Percentiles rank a stretch among this genome's conserved stretches.
Evolutionary conservation across 169 alveolate species (phyloP).

Genomic region (Hammondia hammondi): DNA sequence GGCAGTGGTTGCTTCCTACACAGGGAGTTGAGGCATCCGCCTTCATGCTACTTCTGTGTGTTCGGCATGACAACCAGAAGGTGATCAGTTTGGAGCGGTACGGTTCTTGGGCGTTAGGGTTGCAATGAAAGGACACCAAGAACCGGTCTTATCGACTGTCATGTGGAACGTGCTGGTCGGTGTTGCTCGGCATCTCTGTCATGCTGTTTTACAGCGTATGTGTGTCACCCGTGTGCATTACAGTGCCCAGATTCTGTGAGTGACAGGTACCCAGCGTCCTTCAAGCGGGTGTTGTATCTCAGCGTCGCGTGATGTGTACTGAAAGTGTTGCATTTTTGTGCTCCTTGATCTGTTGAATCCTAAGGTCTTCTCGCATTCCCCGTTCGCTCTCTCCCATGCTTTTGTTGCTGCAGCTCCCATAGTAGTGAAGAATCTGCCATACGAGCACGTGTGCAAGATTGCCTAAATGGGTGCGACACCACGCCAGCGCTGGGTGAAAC

Average conservation of each 20-base stretch:
- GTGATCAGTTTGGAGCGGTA: too few species aligned
- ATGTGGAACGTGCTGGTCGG: too few species aligned
- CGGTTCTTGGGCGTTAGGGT: too few species aligned
- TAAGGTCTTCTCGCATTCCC: neutral
- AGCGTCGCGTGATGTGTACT: neutral
- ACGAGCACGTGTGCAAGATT: conserved; percentile 67
- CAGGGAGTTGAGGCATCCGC: neutral
- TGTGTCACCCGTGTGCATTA: neutral
- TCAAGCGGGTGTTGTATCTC: neutral
- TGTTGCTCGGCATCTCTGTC: too few species aligned
- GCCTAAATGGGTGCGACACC: neutral
- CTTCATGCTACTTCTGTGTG: neutral
- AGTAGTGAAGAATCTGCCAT: conserved; percentile 57
- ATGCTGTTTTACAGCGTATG: too few species aligned
- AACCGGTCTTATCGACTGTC: too few species aligned
- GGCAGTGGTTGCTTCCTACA: neutral
- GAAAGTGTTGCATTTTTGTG: neutral
- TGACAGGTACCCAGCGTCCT: neutral
- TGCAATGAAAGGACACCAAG: too few species aligned
- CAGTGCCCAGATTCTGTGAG: neutral
- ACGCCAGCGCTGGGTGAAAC: too few species aligned
- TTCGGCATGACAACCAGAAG: too few species aligned
- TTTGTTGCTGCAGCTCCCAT: conserved; percentile 5
- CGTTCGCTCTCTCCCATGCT: neutral
- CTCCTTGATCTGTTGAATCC: neutral